These are phyloP conservation scores for Suillus clintonianus DNA, from an alignment of 768 basidiomycete species.

Conservation along the genomic window DNA sequence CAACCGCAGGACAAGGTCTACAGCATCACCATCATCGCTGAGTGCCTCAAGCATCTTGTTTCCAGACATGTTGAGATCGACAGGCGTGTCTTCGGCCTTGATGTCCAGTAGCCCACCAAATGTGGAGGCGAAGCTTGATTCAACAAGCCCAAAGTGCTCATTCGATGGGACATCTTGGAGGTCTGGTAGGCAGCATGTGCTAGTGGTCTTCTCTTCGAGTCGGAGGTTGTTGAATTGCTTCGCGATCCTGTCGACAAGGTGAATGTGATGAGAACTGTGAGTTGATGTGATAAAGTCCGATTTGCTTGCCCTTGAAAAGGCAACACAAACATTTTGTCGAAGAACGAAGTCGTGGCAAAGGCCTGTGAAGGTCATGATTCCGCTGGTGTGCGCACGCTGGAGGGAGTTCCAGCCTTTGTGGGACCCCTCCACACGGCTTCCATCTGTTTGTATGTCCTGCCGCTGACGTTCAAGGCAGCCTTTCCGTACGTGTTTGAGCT, in stretches of 20 bases:
- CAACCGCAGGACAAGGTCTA: neutral
- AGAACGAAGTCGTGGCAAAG: no score
- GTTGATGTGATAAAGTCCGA: no score
- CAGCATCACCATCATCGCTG: neutral
- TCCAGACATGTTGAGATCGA: slow-evolving; percentile 27
- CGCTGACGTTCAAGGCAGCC: slow-evolving; percentile 24
- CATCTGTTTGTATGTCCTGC: slow-evolving; percentile 24
- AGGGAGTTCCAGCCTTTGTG: slow-evolving; percentile 32
- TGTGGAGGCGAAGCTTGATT: neutral
- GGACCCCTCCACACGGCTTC: slow-evolving; percentile 30
- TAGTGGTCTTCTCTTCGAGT: neutral
- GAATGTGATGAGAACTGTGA: no score
- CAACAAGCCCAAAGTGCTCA: slow-evolving; percentile 13
- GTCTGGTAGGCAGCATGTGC: neutral
- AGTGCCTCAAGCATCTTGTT: neutral
- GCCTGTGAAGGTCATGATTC: slow-evolving; percentile 17
- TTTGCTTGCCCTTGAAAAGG: no score
- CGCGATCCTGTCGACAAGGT: slow-evolving; percentile 18
- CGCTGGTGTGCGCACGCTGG: slow-evolving; percentile 19
- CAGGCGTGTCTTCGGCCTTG: neutral
- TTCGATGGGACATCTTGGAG: neutral
- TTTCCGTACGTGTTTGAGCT: no score
- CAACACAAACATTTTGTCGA: no score
- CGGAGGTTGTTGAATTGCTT: slow-evolving; percentile 13
- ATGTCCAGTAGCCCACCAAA: slow-evolving; percentile 3